Conservation (phyloP, 1,284 basidiomycete genomes). For the Moniliella sp. region DNA sequence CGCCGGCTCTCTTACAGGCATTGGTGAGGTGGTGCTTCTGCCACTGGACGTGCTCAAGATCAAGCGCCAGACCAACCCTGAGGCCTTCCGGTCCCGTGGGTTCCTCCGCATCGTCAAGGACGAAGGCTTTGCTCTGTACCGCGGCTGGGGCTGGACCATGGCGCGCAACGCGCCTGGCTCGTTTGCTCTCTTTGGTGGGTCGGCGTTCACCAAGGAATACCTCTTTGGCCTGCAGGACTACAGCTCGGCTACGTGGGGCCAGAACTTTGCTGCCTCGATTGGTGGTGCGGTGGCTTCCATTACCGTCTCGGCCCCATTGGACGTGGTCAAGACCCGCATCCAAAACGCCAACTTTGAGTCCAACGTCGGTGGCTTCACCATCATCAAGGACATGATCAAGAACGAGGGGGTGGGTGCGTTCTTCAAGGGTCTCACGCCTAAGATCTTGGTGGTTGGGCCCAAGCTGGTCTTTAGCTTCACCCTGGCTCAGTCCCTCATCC, state of each 20-base stretch:
- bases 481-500: slow-evolving; percentile 82
- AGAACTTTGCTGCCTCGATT: slow-evolving; percentile 59
- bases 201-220: slow-evolving; percentile 81
- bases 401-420: slow-evolving; percentile 68
- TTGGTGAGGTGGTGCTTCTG: slow-evolving; percentile 88
- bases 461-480: slow-evolving; percentile 97
- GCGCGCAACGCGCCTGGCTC: slow-evolving; percentile 86
- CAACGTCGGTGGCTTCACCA: slow-evolving; percentile 60
- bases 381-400: slow-evolving; percentile 66
- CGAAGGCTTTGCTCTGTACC: slow-evolving; percentile 69
- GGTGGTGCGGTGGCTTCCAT: slow-evolving; percentile 85
- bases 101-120: slow-evolving; percentile 71
- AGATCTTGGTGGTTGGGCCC: slow-evolving; percentile 78
- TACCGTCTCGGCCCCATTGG: slow-evolving; percentile 81
- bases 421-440: slow-evolving; percentile 76
- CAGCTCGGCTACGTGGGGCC: slow-evolving; percentile 72
- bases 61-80: slow-evolving; percentile 45
- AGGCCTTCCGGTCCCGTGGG: slow-evolving; percentile 41
- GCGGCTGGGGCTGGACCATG: slow-evolving; percentile 97
- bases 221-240: slow-evolving; percentile 70
- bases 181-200: slow-evolving; percentile 79
- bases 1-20: slow-evolving; percentile 47
- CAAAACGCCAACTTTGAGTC: slow-evolving; percentile 93
- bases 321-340: slow-evolving; percentile 67
- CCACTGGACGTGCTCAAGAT: slow-evolving; percentile 93